Conservation (phyloP, 371 early-diverging fungal species). For the Mortierella sp. region DNA sequence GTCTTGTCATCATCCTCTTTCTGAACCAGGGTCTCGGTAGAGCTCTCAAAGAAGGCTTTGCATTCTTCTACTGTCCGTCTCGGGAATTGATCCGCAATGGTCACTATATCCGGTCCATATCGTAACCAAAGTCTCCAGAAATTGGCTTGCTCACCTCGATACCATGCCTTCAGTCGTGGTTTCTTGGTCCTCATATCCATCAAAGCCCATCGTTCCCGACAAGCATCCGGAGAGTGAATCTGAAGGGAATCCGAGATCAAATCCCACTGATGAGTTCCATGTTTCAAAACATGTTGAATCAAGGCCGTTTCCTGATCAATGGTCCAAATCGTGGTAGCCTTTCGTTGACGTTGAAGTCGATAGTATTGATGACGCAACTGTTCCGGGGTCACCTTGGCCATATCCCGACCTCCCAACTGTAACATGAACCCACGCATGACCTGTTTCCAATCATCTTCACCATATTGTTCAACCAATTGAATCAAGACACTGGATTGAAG, state of each 20-base stretch:
- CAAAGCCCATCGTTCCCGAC: conserved; percentile 26
- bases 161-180: conserved; percentile 29
- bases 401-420: conserved; percentile 31
- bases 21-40: no score
- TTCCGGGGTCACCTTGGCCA: conserved; percentile 44
- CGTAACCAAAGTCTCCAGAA: conserved; percentile 44
- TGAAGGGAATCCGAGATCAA: conserved; percentile 21
- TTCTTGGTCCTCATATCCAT: conserved; percentile 30
- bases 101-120: conserved; percentile 16
- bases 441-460: conserved; percentile 37
- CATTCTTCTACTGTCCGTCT: conserved; percentile 15
- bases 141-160: conserved; percentile 33
- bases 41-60: conserved; percentile 20
- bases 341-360: conserved; percentile 17
- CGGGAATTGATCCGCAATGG: conserved; percentile 14
- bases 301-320: conserved; percentile 37
- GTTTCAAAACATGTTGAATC: conserved; percentile 47
- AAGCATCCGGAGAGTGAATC: conserved; percentile 33
- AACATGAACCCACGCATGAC: conserved; percentile 43
- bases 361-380: conserved; percentile 43
- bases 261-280: conserved; percentile 34
- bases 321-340: conserved; percentile 18
- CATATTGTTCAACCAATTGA: conserved; percentile 29
- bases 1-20: no score
- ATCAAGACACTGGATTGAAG: conserved; percentile 36